Evolutionary conservation across 2,329 filamentous ascomycete species (phyloP).

Genomic region (Verticillium klebahnii): DNA sequence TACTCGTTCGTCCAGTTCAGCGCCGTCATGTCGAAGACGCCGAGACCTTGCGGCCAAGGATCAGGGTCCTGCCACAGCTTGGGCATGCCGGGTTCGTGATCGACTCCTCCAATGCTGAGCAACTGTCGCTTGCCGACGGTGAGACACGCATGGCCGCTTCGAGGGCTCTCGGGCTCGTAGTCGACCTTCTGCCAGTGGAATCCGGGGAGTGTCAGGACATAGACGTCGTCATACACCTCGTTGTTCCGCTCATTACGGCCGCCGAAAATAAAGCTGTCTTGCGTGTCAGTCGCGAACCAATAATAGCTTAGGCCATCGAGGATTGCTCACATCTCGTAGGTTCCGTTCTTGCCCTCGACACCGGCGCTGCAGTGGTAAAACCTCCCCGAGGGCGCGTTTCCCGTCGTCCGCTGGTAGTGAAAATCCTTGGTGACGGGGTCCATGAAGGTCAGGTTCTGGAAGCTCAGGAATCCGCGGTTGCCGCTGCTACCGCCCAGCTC

Average conservation of each 20-base stretch:
- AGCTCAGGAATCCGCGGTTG: slow-evolving; percentile 13
- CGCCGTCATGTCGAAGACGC: slow-evolving; percentile 33
- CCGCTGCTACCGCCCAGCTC: not conserved
- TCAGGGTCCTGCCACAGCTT: slow-evolving; percentile 17
- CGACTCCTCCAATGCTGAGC: slow-evolving; percentile 31
- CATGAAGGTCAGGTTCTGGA: slow-evolving; percentile 24
- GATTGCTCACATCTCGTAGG: slow-evolving; percentile 29
- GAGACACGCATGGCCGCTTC: slow-evolving; percentile 27
- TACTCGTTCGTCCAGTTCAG: slow-evolving; percentile 28
- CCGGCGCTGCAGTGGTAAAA: slow-evolving; percentile 28
- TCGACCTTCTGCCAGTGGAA: slow-evolving; percentile 29
- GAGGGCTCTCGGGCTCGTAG: slow-evolving; percentile 13
- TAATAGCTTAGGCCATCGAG: not conserved
- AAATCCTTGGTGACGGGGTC: slow-evolving; percentile 28
- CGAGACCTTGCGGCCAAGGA: slow-evolving; percentile 29
- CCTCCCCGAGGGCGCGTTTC: slow-evolving; percentile 19
- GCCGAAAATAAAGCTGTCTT: slow-evolving; percentile 31
- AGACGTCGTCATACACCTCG: slow-evolving; percentile 22
- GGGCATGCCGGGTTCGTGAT: not conserved
- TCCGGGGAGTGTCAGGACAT: slow-evolving; percentile 31
- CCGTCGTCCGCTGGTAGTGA: slow-evolving; percentile 27
- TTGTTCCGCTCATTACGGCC: slow-evolving; percentile 18
- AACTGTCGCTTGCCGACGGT: slow-evolving; percentile 32
- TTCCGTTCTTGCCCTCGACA: slow-evolving; percentile 23
- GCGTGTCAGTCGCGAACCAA: not conserved